phyloP scores from a whole-genome alignment of 805 yeast genomes.

The Wickerhamiella nectarea region DNA sequence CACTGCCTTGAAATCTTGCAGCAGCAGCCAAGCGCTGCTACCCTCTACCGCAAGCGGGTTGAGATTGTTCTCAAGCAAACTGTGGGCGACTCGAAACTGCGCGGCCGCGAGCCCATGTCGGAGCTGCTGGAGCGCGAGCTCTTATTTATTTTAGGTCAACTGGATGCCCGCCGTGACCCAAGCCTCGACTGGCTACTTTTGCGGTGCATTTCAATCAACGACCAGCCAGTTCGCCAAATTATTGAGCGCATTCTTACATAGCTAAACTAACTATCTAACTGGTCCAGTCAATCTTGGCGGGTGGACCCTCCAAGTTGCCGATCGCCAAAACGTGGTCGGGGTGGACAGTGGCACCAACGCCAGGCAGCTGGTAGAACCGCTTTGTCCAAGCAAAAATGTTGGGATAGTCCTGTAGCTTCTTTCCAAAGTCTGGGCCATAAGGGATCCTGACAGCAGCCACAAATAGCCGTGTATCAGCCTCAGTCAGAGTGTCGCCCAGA shows the following conservation, averaged over 20 bases:
- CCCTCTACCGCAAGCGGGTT: conserved; percentile 11
- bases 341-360: conserved; percentile 65
- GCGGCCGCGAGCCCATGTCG: conserved; percentile 53
- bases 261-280: neutral
- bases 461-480: conserved; percentile 74
- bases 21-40: neutral
- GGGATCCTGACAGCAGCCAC: conserved; percentile 82
- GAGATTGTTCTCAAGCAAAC: conserved; percentile 45
- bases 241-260: conserved; percentile 10
- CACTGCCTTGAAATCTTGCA: conserved; percentile 41
- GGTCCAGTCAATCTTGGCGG: neutral
- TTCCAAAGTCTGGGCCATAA: conserved; percentile 71
- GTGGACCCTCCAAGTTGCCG: neutral
- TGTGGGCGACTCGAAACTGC: conserved; percentile 46
- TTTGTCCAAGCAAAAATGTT: conserved; percentile 63
- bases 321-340: conserved; percentile 54
- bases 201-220: conserved; percentile 11
- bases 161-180: conserved; percentile 1
- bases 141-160: conserved; percentile 18
- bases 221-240: conserved; percentile 7
- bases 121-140: conserved; percentile 53
- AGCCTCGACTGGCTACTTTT: conserved; percentile 6
- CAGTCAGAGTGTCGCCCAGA: conserved; percentile 56
- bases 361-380: conserved; percentile 49
- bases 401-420: conserved; percentile 68